Evolutionary conservation across 2,329 filamentous ascomycete genomes (phyloP).

Genomic region (Colletotrichum cordylinicola): DNA sequence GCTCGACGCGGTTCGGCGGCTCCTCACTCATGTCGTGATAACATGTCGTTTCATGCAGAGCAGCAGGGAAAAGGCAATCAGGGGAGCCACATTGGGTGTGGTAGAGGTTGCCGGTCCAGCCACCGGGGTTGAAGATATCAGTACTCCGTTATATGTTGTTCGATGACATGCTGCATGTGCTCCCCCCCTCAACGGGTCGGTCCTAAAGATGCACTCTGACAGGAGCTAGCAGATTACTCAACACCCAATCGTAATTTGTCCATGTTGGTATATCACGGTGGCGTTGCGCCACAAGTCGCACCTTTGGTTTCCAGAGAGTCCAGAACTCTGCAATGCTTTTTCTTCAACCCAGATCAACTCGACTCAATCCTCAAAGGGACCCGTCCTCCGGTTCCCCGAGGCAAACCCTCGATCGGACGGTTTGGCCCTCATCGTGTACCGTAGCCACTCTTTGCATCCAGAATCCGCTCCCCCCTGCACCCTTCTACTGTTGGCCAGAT

Average conservation of each 20-base stretch:
- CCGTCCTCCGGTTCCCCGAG: neutral
- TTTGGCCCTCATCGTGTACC: neutral
- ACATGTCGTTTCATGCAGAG: neutral
- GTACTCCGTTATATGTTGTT: neutral
- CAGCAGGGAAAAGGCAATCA: neutral
- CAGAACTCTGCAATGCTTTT: neutral
- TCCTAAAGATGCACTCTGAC: neutral
- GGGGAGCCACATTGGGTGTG: neutral
- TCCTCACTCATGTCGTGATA: neutral
- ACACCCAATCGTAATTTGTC: neutral
- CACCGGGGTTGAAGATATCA: neutral
- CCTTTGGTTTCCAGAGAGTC: neutral
- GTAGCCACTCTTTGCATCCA: no score
- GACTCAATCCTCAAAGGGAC: neutral
- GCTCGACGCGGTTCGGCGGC: neutral
- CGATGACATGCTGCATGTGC: neutral
- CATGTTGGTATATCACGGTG: neutral
- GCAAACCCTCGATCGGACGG: neutral
- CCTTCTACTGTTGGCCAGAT: no score
- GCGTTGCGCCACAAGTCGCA: neutral
- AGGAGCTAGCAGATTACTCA: neutral
- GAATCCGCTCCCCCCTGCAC: no score
- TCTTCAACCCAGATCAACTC: neutral
- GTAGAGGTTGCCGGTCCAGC: neutral
- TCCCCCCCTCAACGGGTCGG: neutral